Conservation (phyloP, 73 alveolate genomes). For the Paramecium caudatum region DNA sequence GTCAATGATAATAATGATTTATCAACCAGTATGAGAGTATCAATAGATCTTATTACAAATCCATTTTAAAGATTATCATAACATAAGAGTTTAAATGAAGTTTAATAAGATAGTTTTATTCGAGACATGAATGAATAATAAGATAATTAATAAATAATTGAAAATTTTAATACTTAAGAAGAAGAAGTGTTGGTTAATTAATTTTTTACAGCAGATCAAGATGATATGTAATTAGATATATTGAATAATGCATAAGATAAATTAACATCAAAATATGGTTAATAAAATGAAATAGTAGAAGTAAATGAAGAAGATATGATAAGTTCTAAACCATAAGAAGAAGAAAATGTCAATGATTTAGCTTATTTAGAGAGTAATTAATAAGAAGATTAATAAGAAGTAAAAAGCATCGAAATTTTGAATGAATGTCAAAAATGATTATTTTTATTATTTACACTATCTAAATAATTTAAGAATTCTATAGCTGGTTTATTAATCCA, state of each 20-base stretch:
- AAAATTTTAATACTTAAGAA: background rate
- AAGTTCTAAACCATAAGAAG: background rate
- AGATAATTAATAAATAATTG: conserved; percentile 25
- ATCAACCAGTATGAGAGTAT: conserved; percentile 21
- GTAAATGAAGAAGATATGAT: conserved; percentile 24
- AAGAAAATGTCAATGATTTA: conserved; percentile 18
- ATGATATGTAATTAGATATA: conserved; percentile 9
- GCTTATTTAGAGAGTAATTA: conserved; percentile 57
- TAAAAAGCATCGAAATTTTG: conserved; percentile 28
- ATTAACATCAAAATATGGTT: background rate
- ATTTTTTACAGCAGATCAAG: conserved; percentile 41
- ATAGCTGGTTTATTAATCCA: conserved; percentile 42
- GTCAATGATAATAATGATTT: background rate
- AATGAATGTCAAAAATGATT: conserved; percentile 42
- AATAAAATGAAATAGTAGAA: conserved; percentile 10
- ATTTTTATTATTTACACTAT: conserved; percentile 44
- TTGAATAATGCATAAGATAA: background rate
- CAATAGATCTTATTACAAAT: background rate
- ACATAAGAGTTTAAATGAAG: conserved; percentile 2
- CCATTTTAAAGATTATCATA: conserved; percentile 29
- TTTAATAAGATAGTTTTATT: conserved; percentile 26
- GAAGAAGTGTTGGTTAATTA: conserved; percentile 32
- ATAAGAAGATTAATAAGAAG: conserved; percentile 28
- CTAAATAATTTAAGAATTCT: conserved; percentile 8
- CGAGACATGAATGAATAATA: conserved; percentile 35